Evolutionary conservation across 2,329 filamentous ascomycete genomes (phyloP), one percentile per base, ranked within the genome.

Genomic region (Seiridium unicorne): DNA sequence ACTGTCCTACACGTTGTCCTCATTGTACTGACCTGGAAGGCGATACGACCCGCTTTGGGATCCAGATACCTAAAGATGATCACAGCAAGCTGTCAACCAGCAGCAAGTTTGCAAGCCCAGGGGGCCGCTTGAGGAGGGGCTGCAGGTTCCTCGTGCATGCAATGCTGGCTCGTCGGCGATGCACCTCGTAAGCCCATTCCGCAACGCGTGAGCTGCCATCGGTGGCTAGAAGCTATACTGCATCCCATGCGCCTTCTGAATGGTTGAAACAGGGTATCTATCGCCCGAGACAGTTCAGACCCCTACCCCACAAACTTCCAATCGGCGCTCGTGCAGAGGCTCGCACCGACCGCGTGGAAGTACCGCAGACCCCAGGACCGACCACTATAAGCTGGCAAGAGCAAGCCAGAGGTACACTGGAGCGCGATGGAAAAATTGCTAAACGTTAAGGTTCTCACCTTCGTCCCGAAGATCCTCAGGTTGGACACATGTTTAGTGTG

Each of bases 371-470:
- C 51, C 44, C 51, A 38, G 51, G n/a, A 44, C 51, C 51, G 51
- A 55, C 18, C 44, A 42, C 7, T 48, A 11, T 18, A 48, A 48
- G 8, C 38, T 42, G 38, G 38, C 1, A 18, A 36, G 49, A 35
- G 18, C 18, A 26, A 26, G 18, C 31, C 35, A 53, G 11, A 13
- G 11, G 34, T 53, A 53, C 32, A 26, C 18, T 26, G 18, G 18
- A 26, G 18, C 18, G 18, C 18, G 18, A 26, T 26, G 18, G 18
- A 26, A 26, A 31, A 38, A 10, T 13, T 36, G 32, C 35, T 40
- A 55, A 55, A 55, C 38, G 51, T 44, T n/a, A 32, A 55, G 51
- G 51, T 44, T 55, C 44, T 38, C 51, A 55, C 36, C 18, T 55
- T 38, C 26, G 26, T 40, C 35, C 51, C 36, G 40, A n/a, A 9